Percentiles rank a stretch among this genome's conserved stretches.
Evolutionary conservation across 2,329 filamentous ascomycete genomes (phyloP).

Genomic region (Botrytis medusae): DNA sequence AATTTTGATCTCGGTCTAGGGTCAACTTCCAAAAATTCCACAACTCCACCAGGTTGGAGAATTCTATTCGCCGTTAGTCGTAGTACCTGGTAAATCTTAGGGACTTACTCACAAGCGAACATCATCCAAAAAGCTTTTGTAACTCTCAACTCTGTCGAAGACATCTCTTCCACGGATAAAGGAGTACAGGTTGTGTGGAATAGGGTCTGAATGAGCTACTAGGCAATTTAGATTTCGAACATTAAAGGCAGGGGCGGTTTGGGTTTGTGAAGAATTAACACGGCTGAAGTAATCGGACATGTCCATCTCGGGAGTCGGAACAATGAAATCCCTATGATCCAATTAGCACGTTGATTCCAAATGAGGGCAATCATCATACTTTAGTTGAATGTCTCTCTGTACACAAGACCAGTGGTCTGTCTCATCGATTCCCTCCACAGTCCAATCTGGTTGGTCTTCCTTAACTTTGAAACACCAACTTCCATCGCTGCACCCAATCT

Average conservation of each 20-base stretch:
- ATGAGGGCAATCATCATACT: slow-evolving; percentile 20
- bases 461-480: slow-evolving; percentile 37
- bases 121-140: slow-evolving; percentile 36
- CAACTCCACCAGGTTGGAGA: slow-evolving; percentile 37
- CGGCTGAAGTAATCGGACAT: slow-evolving; percentile 32
- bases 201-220: slow-evolving; percentile 29
- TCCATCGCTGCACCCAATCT: slow-evolving; percentile 37
- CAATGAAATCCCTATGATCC: slow-evolving; percentile 35
- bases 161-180: slow-evolving; percentile 37
- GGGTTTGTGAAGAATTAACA: slow-evolving; percentile 27
- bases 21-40: slow-evolving; percentile 39
- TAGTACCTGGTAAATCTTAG: slow-evolving; percentile 9
- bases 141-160: slow-evolving; percentile 37
- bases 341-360: neutral
- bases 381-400: slow-evolving; percentile 23
- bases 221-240: slow-evolving; percentile 36
- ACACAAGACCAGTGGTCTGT: slow-evolving; percentile 35
- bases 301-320: slow-evolving; percentile 11
- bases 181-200: slow-evolving; percentile 35
- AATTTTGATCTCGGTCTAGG: slow-evolving; percentile 32
- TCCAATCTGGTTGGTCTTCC: slow-evolving; percentile 34
- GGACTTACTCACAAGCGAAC: slow-evolving; percentile 32
- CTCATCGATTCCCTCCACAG: slow-evolving; percentile 38
- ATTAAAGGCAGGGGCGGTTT: slow-evolving; percentile 34
- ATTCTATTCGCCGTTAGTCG: slow-evolving; percentile 21